Evolutionary conservation across 2,329 filamentous ascomycete genomes (phyloP).

Genomic region (Diaporthe citri): DNA sequence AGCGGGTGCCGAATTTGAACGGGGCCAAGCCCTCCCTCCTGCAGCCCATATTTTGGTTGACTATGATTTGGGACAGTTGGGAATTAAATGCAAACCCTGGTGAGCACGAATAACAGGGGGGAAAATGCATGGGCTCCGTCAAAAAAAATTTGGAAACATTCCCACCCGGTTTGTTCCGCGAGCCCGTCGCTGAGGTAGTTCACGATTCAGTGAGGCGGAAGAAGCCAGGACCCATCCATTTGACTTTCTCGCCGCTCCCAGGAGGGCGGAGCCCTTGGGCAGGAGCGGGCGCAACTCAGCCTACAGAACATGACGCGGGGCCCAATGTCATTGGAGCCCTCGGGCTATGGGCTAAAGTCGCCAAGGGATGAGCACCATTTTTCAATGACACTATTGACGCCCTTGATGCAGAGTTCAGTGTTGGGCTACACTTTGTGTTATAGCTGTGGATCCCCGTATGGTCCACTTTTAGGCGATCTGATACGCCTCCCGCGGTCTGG

Average conservation of each 20-base stretch:
- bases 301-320: constrained; percentile 9
- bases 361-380: constrained; percentile 1
- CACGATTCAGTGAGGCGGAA: constrained; percentile 20
- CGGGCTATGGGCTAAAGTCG: not conserved
- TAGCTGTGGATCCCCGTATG: not conserved
- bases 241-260: constrained; percentile 1
- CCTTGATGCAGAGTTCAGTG: not conserved
- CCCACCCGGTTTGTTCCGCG: constrained; percentile 4
- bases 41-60: not conserved
- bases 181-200: not conserved
- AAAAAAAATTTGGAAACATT: not conserved
- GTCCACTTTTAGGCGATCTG: constrained; percentile 20
- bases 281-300: constrained; percentile 7
- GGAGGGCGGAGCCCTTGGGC: not conserved
- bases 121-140: not conserved
- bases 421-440: not conserved
- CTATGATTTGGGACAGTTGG: not conserved
- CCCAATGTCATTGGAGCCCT: constrained; percentile 17
- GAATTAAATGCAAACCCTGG: not conserved
- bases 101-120: not conserved
- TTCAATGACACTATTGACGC: not conserved
- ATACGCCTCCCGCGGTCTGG: constrained; percentile 18
- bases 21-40: not conserved
- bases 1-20: not conserved
- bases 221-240: constrained; percentile 19